Evolutionary conservation across 140 eudicot genomes (phyloP), one percentile per base, ranked within the genome.

Genomic region (Oenanthe javanica): DNA sequence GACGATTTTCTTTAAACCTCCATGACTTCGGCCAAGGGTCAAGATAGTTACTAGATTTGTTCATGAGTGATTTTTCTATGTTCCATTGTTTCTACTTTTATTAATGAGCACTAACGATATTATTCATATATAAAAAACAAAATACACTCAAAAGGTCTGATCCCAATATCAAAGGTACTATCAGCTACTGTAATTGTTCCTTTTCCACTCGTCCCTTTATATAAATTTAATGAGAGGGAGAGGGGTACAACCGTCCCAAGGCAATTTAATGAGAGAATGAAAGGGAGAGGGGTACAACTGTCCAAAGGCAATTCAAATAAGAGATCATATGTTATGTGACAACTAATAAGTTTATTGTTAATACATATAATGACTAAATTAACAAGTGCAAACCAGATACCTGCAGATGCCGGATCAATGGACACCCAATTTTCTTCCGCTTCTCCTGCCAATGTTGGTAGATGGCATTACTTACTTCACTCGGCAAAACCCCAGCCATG

Each of bases 351-450:
- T 0, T 14, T 52, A 57, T 21, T 3, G 4, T 8, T 61, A n/a
- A 61, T 61, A n/a, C 13, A n/a, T 61, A 27, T n/a, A 61, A 61
- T n/a, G 61, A 48, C 51, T 10, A 12, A 11, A 75, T 21, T 36
- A 47, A n/a, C 0, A 75, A 36, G 78, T 75, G 52, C 10, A 52
- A 55, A 6, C 31, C 47, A 51, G 10, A 27, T 82, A 93, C 98
- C 98, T 93, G 97, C 46, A 93, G 87, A 61, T 91, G 98, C 64
- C 97, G 83, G 64, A 93, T 81, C 72, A 93, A 87, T 38, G 98
- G 90, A 93, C 89, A 89, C 81, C 96, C 93, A 76, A 84, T 88
- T 50, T 80, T 85, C 85, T 86, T 93, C 87, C 98, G 84, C 87
- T 93, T 93, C 48, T 84, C 87, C 84, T 81, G 83, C 98, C 98